Base-by-base conservation (phyloP, 495 filamentous ascomycete genomes). In the Hypoxylon lienhwacheense region DNA sequence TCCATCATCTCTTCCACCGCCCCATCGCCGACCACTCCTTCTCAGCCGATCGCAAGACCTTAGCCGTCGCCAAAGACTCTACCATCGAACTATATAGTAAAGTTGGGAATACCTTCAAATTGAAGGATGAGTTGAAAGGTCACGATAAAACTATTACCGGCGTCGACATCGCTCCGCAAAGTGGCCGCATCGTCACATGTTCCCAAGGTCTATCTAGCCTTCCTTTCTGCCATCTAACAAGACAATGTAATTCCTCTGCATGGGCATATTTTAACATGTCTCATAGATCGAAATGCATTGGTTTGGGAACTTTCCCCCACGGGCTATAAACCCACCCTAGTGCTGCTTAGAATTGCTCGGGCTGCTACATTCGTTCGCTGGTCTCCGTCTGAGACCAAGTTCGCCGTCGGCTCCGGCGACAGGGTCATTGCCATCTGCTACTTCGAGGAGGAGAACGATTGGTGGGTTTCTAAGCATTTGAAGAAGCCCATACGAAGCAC, bases 381-480 rank as follows among this genome's bases (percentile, higher is more conserved):
- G 93, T 96, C 91, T 7, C 93, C 93, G 5, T 91, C 88, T 24
- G 93, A 97, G 75, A 85, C 85, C 67, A 98, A 97, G 69, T 97
- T 98, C 68, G 93, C 93, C 32, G 93, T 96, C 16, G 95, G 93
- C 47, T 97, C 91, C 26, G 93, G 93, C 52, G 93, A 95, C 54
- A 83, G 95, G 46, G 85, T 95, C 46, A 96, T 98, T 63, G 89
- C 93, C n/a, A 83, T 97, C 60, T 98, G 93, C 77, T 97, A 97
- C 76, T 98, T 97, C 59, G 93, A 98, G 64, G 87, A 93, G 65
- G 95, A 97, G 72, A 97, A 97, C 68, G 90, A 97, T 75, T 97
- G 95, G 95, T 98, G 93, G 93, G 92, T 97, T 5, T 96, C 91
- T 26, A 98, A 97, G 77, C 93, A 98, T 70, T 70, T 98, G 50